phyloP scores from a whole-genome alignment of 2,329 filamentous ascomycete species.

The Cercospora beticola region DNA sequence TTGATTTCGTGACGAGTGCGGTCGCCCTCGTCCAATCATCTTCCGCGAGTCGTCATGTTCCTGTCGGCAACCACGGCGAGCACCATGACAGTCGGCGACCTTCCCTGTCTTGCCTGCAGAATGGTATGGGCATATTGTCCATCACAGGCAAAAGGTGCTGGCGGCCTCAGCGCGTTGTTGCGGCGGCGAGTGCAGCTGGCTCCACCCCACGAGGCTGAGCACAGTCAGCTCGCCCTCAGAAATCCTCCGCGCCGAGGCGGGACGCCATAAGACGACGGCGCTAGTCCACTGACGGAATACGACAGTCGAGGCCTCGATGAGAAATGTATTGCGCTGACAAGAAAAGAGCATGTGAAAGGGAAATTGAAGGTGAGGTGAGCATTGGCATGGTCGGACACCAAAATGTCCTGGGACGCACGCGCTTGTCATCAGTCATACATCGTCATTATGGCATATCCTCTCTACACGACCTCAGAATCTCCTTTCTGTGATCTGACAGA shows the following conservation, averaged over 20 bases:
- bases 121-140: neutral
- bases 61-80: neutral
- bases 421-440: neutral
- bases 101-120: neutral
- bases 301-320: neutral
- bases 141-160: neutral
- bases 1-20: neutral
- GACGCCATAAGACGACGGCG: neutral
- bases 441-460: no score
- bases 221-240: conserved; percentile 1
- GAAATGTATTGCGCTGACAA: neutral
- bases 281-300: neutral
- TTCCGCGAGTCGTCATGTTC: neutral
- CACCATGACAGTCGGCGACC: neutral
- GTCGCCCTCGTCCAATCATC: neutral
- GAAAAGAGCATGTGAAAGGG: neutral
- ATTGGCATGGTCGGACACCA: neutral
- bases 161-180: neutral
- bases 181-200: neutral
- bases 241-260: conserved; percentile 3
- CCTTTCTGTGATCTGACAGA: conserved; percentile 12
- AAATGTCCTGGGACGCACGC: neutral
- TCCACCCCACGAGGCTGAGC: conserved; percentile 2
- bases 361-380: neutral
- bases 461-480: conserved; percentile 15